Percentiles rank a stretch among this genome's conserved stretches.
Evolutionary conservation across 371 early-diverging fungal genomes (phyloP).

Genomic region (Batkoa obscura): DNA sequence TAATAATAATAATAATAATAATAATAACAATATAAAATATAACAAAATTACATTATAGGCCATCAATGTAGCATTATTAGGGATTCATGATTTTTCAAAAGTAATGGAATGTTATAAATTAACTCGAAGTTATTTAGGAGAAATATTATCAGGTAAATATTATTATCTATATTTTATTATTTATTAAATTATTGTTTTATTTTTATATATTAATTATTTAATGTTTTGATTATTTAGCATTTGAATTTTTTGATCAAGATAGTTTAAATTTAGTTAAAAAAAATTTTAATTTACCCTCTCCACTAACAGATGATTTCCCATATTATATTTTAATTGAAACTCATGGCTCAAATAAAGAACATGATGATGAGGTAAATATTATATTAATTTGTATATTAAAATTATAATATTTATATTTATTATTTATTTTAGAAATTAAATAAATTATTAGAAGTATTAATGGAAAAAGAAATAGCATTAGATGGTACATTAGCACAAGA

Average conservation of each 20-base stretch:
- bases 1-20: too few relatives aligned
- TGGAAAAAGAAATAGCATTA: constrained; percentile 41
- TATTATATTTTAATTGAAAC: constrained; percentile 92
- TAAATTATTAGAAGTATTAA: constrained; percentile 39
- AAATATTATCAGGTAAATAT: constrained; percentile 63
- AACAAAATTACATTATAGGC: too few relatives aligned
- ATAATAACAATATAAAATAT: too few relatives aligned
- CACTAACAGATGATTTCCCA: constrained; percentile 38
- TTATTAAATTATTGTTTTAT: background rate
- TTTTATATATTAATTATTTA: background rate
- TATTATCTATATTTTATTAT: background rate
- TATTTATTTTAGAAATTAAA: constrained; percentile 43
- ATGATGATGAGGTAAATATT: constrained; percentile 56
- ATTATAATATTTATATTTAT: background rate
- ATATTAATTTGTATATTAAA: background rate
- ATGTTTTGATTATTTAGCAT: too few relatives aligned
- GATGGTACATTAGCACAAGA: constrained; percentile 89
- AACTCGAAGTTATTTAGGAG: constrained; percentile 62
- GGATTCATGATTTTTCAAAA: constrained; percentile 44
- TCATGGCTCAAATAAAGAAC: constrained; percentile 74
- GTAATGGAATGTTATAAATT: constrained; percentile 61
- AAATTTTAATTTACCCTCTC: constrained; percentile 33
- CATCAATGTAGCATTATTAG: constrained; percentile 62
- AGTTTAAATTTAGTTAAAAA: constrained; percentile 44
- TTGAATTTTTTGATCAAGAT: constrained; percentile 83